A percentile compares a stretch with the other conserved stretches of the same genome.
Evolutionary conservation across 2,329 filamentous ascomycete species (phyloP).

Genomic region (Metarhizium sp.): DNA sequence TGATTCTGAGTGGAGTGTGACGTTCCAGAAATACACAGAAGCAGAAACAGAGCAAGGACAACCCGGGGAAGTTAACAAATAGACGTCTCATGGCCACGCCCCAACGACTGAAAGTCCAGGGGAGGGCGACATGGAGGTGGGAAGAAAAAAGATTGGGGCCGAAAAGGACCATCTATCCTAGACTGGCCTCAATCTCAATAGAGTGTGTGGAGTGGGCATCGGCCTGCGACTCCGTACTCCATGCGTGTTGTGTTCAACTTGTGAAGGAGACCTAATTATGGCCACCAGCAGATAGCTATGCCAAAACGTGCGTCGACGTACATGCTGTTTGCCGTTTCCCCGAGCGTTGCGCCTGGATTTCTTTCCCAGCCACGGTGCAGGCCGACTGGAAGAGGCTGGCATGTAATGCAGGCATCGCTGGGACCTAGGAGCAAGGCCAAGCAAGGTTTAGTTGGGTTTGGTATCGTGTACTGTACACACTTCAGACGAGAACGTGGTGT

Average conservation of each 20-base stretch:
- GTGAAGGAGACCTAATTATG: background rate
- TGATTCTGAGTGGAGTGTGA: background rate
- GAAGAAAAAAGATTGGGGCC: background rate
- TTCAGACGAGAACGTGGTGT: background rate
- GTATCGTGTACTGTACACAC: background rate
- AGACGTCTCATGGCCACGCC: background rate
- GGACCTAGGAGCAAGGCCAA: background rate
- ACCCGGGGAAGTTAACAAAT: background rate
- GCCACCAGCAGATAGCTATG: background rate
- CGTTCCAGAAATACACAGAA: background rate
- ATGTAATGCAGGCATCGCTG: background rate
- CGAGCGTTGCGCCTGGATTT: background rate
- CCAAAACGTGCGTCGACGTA: background rate
- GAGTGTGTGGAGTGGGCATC: background rate
- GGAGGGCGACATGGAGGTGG: background rate
- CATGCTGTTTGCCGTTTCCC: background rate
- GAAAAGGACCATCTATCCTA: background rate
- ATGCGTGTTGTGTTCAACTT: background rate
- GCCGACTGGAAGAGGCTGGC: background rate
- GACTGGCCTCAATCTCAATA: background rate
- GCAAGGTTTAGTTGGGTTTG: background rate
- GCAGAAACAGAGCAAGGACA: background rate
- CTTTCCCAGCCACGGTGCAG: background rate
- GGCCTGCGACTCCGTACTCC: background rate
- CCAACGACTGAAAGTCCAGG: background rate